A percentile compares a stretch with the other conserved stretches of the same genome.
Evolutionary conservation across 306 rosid species (phyloP).

Genomic region (Rubus parviflorus): DNA sequence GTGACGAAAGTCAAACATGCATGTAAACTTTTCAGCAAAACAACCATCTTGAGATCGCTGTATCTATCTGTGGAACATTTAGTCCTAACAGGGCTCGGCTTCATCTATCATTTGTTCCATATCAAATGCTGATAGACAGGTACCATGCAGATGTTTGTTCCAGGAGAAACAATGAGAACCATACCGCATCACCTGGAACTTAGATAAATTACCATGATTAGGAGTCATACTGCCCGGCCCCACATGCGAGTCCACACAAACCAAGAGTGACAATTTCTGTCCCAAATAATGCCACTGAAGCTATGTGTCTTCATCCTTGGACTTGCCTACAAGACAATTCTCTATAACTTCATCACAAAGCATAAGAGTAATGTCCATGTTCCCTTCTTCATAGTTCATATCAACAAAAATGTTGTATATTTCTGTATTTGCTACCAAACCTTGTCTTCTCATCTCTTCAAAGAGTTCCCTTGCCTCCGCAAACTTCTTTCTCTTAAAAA

Average conservation of each 20-base stretch:
- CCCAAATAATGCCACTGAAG: conserved; percentile 7
- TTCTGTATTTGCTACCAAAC: conserved; percentile 69
- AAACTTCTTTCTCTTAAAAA: conserved; percentile 67
- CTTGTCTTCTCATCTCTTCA: conserved; percentile 80
- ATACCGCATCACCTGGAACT: too few relatives aligned
- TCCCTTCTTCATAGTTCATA: conserved; percentile 72
- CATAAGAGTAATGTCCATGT: conserved; percentile 64
- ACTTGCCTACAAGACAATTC: conserved; percentile 53
- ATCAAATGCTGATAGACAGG: neutral
- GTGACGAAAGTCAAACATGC: neutral
- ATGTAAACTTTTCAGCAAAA: neutral
- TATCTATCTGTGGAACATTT: neutral
- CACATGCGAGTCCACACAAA: conserved; percentile 15
- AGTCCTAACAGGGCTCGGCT: neutral
- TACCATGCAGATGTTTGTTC: neutral
- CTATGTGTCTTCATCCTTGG: conserved; percentile 30
- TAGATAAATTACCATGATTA: neutral
- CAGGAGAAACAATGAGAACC: neutral
- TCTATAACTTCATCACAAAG: conserved; percentile 91
- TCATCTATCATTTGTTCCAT: neutral
- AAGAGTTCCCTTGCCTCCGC: conserved; percentile 68
- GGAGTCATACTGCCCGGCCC: neutral
- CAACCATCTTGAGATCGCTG: conserved; percentile 1
- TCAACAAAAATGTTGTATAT: conserved; percentile 77
- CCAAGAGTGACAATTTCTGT: neutral